phyloP scores from a whole-genome alignment of 1,284 basidiomycete species.

The Cronartium ribicola region DNA sequence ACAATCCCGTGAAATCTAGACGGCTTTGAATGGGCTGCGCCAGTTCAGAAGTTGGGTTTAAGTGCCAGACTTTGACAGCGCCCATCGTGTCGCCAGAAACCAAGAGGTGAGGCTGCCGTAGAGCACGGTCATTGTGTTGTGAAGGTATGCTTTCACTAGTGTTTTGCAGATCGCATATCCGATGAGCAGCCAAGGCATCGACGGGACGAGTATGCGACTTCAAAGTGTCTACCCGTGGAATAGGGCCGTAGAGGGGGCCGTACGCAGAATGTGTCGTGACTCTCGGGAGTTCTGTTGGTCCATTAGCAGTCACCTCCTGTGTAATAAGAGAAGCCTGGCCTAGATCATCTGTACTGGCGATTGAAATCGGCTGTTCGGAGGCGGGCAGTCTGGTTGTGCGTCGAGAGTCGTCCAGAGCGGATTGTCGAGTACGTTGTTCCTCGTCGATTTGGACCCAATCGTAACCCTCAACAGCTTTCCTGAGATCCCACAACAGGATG shows the following conservation, averaged over 20 bases:
- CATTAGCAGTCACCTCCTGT: neutral
- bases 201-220: conserved; percentile 41
- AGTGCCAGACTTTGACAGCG: conserved; percentile 30
- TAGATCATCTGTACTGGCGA: neutral
- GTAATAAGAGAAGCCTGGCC: neutral
- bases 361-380: neutral
- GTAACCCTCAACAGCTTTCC: neutral
- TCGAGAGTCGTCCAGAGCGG: neutral
- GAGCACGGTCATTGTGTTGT: neutral
- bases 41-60: neutral
- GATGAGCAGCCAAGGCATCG: conserved; percentile 10
- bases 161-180: neutral
- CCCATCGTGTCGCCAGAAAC: conserved; percentile 38
- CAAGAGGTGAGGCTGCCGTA: conserved; percentile 23
- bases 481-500: conserved; percentile 27
- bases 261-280: conserved; percentile 3
- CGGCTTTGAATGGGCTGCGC: neutral
- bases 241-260: conserved; percentile 6
- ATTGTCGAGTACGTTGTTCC: conserved; percentile 6
- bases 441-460: conserved; percentile 21
- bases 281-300: neutral
- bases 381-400: neutral
- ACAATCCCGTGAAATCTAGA: conserved; percentile 74
- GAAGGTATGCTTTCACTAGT: neutral
- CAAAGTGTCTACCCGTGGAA: conserved; percentile 8